Conservation (phyloP, 1,139 yeast genomes). For the Candida sp. region DNA sequence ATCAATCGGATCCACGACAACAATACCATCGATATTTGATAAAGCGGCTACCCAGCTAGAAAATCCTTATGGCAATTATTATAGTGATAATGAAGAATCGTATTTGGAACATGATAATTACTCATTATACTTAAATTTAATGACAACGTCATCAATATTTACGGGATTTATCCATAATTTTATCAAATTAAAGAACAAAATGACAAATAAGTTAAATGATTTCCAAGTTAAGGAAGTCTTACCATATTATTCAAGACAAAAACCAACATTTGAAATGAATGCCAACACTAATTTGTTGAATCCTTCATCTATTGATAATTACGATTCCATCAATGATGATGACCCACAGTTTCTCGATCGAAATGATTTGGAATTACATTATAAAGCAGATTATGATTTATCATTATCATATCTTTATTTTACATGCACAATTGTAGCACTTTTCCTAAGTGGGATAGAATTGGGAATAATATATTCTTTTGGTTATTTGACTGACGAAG, state of each 20-base stretch:
- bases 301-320: conserved; percentile 8
- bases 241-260: conserved; percentile 1
- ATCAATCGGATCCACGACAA: conserved; percentile 10
- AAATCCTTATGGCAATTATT: conserved; percentile 12
- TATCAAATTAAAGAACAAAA: conserved; percentile 9
- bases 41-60: conserved; percentile 12
- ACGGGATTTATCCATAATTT: conserved; percentile 8
- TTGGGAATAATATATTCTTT: conserved; percentile 40
- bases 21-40: conserved; percentile 7
- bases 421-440: conserved; percentile 29
- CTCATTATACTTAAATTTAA: conserved; percentile 5
- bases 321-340: conserved; percentile 35
- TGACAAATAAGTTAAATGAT: conserved; percentile 3
- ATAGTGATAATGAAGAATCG: conserved; percentile 3
- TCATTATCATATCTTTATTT: conserved; percentile 37
- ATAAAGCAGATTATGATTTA: conserved; percentile 33
- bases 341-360: conserved; percentile 17
- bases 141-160: conserved; percentile 3
- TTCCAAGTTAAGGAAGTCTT: not conserved
- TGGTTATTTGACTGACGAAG: conserved; percentile 19
- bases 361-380: conserved; percentile 18
- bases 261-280: not conserved
- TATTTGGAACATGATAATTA: conserved; percentile 5
- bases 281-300: not conserved
- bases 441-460: conserved; percentile 42